Evolutionary conservation across 306 rosid genomes (phyloP), one percentile per base, ranked within the genome.

Genomic region (Medicago arabica): DNA sequence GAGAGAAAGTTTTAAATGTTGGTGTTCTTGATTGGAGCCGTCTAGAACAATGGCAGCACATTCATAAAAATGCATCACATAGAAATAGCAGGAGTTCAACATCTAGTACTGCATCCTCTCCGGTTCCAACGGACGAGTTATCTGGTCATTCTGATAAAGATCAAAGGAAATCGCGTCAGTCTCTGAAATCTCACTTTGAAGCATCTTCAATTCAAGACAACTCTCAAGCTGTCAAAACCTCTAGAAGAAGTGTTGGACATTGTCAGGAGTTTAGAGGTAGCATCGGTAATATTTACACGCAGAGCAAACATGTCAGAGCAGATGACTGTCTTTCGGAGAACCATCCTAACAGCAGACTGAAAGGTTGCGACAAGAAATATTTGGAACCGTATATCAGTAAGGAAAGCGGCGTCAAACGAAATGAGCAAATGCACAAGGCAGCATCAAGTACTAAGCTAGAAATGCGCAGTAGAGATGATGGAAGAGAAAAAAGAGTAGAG

Each of bases 1-100:
- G 80, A 78, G 85, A 96, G 77, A 90, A 89, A 78, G 89, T 78
- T 71, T 85, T 92, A 55, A 96, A 88, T 78, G 92, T 96, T 38
- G 99, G 99, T 63, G 99, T 96, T 81, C 96, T 96, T 83, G 93
- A 96, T 77, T 96, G 99, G 99, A 77, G 80, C 18, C 91, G 79
- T 46, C 82, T 96, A 21, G 91, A 96, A 84, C 90, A 88, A 83
- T 96, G 99, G 99, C 85, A 82, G 66, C 31, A 66, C 44, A 59
- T 85, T 40, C 87, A 86, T 18, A 87, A 85, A 70, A 84, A 81
- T 58, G 51, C 78, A 60, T 80, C 90, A 19, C 53, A 58, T 70
- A 80, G 70, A 81, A 79, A 66, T 81, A 71, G 84, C 81, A 57
- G 81, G 80, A 80, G 75, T 78, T 87, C 89, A 4, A 74, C 86